Percentiles rank a stretch among this genome's conserved stretches.
phyloP scores from a whole-genome alignment of 2,329 filamentous ascomycete species.

The Cytospora schulzeri region DNA sequence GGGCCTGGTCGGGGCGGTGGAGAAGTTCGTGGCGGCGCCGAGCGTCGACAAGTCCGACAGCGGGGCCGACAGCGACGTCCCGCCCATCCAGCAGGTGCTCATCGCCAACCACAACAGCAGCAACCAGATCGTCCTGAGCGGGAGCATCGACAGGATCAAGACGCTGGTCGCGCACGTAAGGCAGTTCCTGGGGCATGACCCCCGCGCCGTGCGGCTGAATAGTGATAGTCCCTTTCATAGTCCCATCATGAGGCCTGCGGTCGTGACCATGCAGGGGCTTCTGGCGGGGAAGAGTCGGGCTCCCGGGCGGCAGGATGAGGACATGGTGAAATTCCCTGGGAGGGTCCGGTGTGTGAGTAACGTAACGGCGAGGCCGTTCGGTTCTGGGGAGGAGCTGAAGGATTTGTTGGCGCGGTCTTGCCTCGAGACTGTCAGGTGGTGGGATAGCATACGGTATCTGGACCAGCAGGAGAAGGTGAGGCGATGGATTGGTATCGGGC shows the following conservation, averaged over 20 bases:
- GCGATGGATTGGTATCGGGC: constrained; percentile 89
- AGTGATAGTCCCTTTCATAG: constrained; percentile 90
- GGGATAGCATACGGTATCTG: constrained; percentile 87
- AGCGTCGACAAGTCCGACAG: constrained; percentile 62
- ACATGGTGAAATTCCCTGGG: constrained; percentile 76
- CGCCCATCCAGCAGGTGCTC: constrained; percentile 81
- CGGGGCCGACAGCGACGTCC: constrained; percentile 65
- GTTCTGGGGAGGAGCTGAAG: constrained; percentile 72
- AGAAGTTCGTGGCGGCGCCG: constrained; percentile 72
- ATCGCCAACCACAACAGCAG: constrained; percentile 95
- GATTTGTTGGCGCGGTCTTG: constrained; percentile 79
- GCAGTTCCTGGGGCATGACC: constrained; percentile 90
- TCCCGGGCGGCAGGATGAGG: constrained; percentile 55
- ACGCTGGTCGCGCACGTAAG: constrained; percentile 81
- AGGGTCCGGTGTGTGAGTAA: constrained; percentile 81
- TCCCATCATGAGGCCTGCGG: constrained; percentile 86
- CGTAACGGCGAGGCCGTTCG: constrained; percentile 78
- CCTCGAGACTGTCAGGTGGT: constrained; percentile 93
- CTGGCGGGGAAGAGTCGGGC: constrained; percentile 62
- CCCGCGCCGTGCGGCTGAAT: constrained; percentile 81
- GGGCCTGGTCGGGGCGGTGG: constrained; percentile 70
- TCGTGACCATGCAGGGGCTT: constrained; percentile 70
- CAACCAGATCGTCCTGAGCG: constrained; percentile 93
- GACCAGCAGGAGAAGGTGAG: constrained; percentile 81
- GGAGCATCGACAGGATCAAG: constrained; percentile 80